A percentile compares a stretch with the other conserved stretches of the same genome.
These are phyloP conservation scores for Nitzschia palea DNA, from an alignment of 108 stramenopile species.

Conservation along the genomic window DNA sequence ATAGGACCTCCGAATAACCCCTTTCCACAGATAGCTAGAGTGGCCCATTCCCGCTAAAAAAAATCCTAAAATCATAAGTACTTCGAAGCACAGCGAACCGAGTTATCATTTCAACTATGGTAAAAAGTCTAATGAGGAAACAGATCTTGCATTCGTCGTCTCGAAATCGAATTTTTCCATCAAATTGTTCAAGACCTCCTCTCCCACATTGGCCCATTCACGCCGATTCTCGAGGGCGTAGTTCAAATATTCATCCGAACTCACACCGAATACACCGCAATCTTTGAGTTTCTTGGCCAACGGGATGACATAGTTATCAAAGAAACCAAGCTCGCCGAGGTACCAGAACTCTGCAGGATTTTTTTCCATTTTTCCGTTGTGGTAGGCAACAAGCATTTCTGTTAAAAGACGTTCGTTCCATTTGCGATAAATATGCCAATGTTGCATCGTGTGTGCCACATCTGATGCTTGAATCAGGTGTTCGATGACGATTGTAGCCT, in stretches of 20 bases:
- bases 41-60: no score
- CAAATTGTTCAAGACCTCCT: background rate
- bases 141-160: background rate
- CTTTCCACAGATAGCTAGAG: no score
- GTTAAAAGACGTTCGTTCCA: constrained; percentile 51
- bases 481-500: constrained; percentile 40
- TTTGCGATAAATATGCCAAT: constrained; percentile 48
- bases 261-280: constrained; percentile 17
- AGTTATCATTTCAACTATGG: no score
- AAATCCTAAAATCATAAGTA: no score
- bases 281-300: constrained; percentile 20
- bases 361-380: background rate
- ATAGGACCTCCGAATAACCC: no score
- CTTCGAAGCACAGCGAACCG: no score
- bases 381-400: background rate
- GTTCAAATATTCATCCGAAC: constrained; percentile 16
- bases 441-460: constrained; percentile 60
- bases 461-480: constrained; percentile 57
- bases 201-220: constrained; percentile 8
- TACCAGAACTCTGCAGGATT: constrained; percentile 12
- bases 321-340: constrained; percentile 12
- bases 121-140: no score
- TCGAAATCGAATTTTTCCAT: background rate
- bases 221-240: constrained; percentile 14
- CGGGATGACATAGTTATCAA: constrained; percentile 15